Evolutionary conservation across 1,139 yeast genomes (phyloP), one percentile per base, ranked within the genome.

Genomic region (Geotrichum candidum): DNA sequence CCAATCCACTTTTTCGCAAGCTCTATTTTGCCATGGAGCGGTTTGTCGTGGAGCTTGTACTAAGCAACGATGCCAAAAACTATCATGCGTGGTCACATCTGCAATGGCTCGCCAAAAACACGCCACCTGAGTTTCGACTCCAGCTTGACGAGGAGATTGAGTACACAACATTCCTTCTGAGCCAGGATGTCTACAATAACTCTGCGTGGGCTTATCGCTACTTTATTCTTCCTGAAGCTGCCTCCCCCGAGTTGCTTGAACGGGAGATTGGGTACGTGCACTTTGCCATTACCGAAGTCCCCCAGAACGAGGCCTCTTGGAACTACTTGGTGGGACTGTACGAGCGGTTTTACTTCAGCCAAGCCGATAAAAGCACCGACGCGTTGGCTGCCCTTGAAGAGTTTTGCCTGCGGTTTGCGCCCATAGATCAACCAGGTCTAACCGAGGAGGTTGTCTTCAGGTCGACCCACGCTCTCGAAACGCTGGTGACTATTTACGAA

Each of bases 81-180:
- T 96, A 94, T 73, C 99, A 94, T 71, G 97, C 92, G 6, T 94
- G 99, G 99, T 84, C 96, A 0, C 90, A 91, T 69, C 76, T 92
- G 61, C 87, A 87, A 68, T 91, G 97, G 97, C 75, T 87, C 25
- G 86, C 88, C 13, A 53, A 25, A 22, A 56, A 48, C 18, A 41
- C 57, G 10, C 62, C 62, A 1, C 18, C 31, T 15, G 57, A 56
- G 54, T 53, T 35, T 29, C 33, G 23, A 18, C 63, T 62, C 58
- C 57, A 65, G 23, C 62, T 68, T 45, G 73, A 67, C 9, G 74
- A 73, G 53, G 96, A 91, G 70, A 67, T 84, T 18, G 72, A 70
- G 10, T 87, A 82, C 70, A 79, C 83, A 0, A 79, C 81, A n/a
- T 65, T 67, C 29, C 74, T 83, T 67, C 74, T 95, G 13, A 74